Conservation (phyloP, 192 early-diverging fungal species). For the Coemansia sp. region DNA sequence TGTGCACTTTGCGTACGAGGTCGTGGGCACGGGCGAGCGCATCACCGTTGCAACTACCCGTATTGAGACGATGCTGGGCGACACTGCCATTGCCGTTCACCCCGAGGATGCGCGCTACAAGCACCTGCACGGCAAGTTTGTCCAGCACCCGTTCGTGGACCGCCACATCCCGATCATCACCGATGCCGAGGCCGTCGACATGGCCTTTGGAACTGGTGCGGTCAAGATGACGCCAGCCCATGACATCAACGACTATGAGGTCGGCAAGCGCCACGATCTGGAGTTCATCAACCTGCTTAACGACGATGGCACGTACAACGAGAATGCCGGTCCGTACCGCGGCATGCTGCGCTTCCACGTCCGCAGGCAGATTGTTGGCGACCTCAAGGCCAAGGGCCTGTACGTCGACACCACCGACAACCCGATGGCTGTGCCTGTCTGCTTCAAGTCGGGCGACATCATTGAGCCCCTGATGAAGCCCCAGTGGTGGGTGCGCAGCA, state of each 20-base stretch:
- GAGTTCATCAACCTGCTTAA: slow-evolving; percentile 97
- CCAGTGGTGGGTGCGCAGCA: slow-evolving; percentile 97
- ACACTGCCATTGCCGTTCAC: slow-evolving; percentile 94
- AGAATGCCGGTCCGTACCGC: slow-evolving; percentile 78
- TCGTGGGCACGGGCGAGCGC: slow-evolving; percentile 80
- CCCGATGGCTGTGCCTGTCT: slow-evolving; percentile 90
- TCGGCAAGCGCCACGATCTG: slow-evolving; percentile 91
- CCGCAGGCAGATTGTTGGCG: slow-evolving; percentile 78
- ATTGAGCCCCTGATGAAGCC: slow-evolving; percentile 98
- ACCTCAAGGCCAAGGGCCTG: slow-evolving; percentile 82
- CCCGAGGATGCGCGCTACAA: slow-evolving; percentile 89
- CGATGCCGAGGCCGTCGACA: slow-evolving; percentile 82
- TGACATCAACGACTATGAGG: slow-evolving; percentile 93
- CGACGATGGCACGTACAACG: slow-evolving; percentile 92
- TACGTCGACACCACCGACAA: slow-evolving; percentile 82
- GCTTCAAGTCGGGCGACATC: slow-evolving; percentile 83
- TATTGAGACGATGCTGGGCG: slow-evolving; percentile 99
- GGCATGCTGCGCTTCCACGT: slow-evolving; percentile 94
- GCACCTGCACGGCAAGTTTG: slow-evolving; percentile 92
- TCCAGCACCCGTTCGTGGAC: slow-evolving; percentile 87
- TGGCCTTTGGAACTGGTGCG: slow-evolving; percentile 94
- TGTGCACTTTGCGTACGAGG: slow-evolving; percentile 87
- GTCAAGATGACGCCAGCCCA: slow-evolving; percentile 99
- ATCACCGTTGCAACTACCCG: slow-evolving; percentile 97
- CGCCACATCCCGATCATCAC: slow-evolving; percentile 85